Evolutionary conservation across 371 early-diverging fungal genomes (phyloP).

Genomic region (Haplosporangium sp.): DNA sequence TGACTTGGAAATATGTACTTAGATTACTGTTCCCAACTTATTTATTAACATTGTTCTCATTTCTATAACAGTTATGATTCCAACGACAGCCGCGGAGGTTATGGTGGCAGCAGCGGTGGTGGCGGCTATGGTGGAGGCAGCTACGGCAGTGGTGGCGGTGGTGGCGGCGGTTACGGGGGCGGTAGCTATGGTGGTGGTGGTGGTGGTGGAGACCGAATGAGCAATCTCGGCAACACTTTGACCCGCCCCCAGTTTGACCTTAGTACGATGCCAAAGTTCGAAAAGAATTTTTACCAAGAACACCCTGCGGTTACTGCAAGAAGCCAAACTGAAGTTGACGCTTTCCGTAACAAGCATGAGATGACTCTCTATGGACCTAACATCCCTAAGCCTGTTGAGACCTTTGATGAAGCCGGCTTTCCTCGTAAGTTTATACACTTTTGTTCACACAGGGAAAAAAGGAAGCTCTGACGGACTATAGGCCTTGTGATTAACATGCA

Average conservation of each 20-base stretch:
- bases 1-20: neutral
- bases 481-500: neutral
- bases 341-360: constrained; percentile 72
- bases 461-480: too few relatives aligned
- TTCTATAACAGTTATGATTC: constrained; percentile 57
- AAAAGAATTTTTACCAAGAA: constrained; percentile 96
- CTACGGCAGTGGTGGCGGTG: constrained; percentile 53
- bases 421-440: constrained; percentile 60
- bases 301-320: constrained; percentile 71
- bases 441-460: neutral
- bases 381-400: constrained; percentile 84
- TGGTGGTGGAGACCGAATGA: constrained; percentile 70
- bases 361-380: constrained; percentile 79
- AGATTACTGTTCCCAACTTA: neutral
- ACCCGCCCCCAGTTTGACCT: constrained; percentile 79
- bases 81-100: constrained; percentile 57
- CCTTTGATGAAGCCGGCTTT: constrained; percentile 88
- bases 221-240: constrained; percentile 68
- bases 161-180: constrained; percentile 56
- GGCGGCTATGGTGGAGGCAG: constrained; percentile 24
- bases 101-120: constrained; percentile 49
- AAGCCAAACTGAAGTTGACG: constrained; percentile 67
- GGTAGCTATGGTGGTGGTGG: constrained; percentile 57
- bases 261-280: constrained; percentile 77
- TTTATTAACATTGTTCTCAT: constrained; percentile 1